Evolutionary conservation across 2,329 filamentous ascomycete genomes (phyloP), one percentile per base, ranked within the genome.

Genomic region (Dothideomycetes sp.): DNA sequence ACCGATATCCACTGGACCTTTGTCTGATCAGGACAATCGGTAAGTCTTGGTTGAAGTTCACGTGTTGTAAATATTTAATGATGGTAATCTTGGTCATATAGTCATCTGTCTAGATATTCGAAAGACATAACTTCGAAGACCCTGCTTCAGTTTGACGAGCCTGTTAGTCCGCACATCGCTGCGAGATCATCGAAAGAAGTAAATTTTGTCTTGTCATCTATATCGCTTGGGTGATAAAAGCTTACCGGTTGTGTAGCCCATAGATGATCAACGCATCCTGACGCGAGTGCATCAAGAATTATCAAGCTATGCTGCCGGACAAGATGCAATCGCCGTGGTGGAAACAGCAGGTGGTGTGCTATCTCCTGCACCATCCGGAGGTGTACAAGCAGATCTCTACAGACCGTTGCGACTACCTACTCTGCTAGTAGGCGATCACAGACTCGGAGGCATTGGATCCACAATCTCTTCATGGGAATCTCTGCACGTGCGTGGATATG

Each of bases 321-420:
- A 62, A 4, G 57, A 64, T 32, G 73, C 73, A n/a, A 76, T 80
- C 60, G 63, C 83, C 1, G 70, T 93, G 33, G 67, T 91, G 32
- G 85, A 93, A 57, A 91, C 85, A 2, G 84, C 85, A 1, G 85
- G 84, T 1, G 85, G 85, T 1, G 82, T 89, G 0, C 78, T 89
- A 46, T 89, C 84, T 0, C 85, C 85, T 0, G 75, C 75, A 0
- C 85, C 84, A 1, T 84, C 81, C 24, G 83, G 84, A 8, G 81
- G 71, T 2, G 77, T 81, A 0, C 85, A 93, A 54, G 84, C 80
- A 2, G 84, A 93, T 53, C 62, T 88, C 1, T 91, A 88, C 55
- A 68, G 80, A 15, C 78, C 83, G 1, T 61, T 93, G 1, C 71
- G 84, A n/a, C 61, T 83, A 1, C 84, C 86, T 0, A 73, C 82